Base-by-base conservation (phyloP, 2,329 filamentous ascomycete species). In the Metarhizium robertsii region DNA sequence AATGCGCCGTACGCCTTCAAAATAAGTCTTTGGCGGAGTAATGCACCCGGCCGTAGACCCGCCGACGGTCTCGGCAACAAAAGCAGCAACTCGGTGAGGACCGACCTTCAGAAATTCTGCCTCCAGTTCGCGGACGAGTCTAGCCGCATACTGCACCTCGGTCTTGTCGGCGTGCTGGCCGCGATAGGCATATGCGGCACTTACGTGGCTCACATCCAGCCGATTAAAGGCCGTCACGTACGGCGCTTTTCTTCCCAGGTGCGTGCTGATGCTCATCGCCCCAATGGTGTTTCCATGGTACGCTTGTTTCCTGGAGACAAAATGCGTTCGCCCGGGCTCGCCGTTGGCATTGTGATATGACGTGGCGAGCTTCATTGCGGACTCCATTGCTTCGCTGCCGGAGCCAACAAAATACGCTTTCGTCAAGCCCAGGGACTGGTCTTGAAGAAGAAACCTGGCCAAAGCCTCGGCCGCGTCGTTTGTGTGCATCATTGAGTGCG, bases 41-140 rank as follows among this genome's bases (percentile, higher is more conserved):
- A 79, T 75, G 53, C 75, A 79, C 1, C 80, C 81, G 1, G 77
- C 63, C 0, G 76, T 74, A 1, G 76, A 72, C 0, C 74, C 73
- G 2, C 74, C 66, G 38, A 76, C 65, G 0, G 76, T 73, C 63
- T 79, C 76, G 0, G 71, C 73, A 3, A 76, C 62, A 58, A 79
- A 75, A 0, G 71, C 74, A n/a, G 66, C 64, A 1, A 77, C 69
- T 0, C 60, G 76, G 3, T 73, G 62, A 0, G 75, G 69, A 0
- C 75, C 76, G 0, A 78, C 52, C 1, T 66, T 61, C n/a, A 67
- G 64, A 11, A 79, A 71, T 59, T 79, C 73, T 1, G 61, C 64
- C 25, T 79, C 75, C 0, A 79, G 59, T 53, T 78, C 73, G 10
- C 14, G 10, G 5, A 50, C 25, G 7, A 78, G 64, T 2, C 68